phyloP scores from a whole-genome alignment of 2,329 filamentous ascomycete species.

The Colletotrichum tropicale region DNA sequence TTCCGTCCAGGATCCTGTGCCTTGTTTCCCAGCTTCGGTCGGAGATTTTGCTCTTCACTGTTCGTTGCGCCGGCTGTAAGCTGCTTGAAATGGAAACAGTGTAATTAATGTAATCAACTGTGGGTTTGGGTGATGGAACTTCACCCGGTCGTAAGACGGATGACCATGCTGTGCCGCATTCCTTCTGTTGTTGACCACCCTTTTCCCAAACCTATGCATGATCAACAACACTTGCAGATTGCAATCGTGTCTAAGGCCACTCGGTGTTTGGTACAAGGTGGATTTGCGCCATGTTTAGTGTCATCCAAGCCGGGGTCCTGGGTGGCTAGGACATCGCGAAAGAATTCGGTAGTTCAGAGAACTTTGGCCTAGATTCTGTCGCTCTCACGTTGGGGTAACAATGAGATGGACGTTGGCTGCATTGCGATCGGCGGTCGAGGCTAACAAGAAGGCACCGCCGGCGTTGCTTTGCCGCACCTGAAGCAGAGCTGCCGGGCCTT shows the following conservation, averaged over 20 bases:
- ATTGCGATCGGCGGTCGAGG: slow-evolving; percentile 3
- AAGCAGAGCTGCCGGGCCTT: background rate
- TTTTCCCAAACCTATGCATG: background rate
- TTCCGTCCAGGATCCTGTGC: background rate
- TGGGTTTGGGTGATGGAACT: background rate
- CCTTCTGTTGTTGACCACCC: background rate
- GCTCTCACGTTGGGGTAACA: background rate
- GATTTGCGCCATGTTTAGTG: background rate
- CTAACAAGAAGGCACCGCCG: background rate
- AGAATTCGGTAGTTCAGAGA: background rate
- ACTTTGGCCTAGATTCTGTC: background rate
- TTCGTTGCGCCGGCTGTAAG: background rate
- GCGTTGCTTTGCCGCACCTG: background rate
- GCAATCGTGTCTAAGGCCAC: background rate
- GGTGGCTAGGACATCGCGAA: background rate
- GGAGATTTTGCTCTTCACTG: slow-evolving; percentile 5
- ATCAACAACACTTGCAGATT: background rate
- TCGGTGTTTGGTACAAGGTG: background rate
- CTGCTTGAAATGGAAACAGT: slow-evolving; percentile 2
- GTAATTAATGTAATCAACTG: background rate
- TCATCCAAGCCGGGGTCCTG: background rate
- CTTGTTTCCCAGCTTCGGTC: slow-evolving; percentile 1
- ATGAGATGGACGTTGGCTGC: background rate
- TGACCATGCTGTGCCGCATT: background rate
- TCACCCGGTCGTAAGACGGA: background rate